Evolutionary conservation across 2,329 filamentous ascomycete genomes (phyloP).

Genomic region (Phaeosphaeria sp.): DNA sequence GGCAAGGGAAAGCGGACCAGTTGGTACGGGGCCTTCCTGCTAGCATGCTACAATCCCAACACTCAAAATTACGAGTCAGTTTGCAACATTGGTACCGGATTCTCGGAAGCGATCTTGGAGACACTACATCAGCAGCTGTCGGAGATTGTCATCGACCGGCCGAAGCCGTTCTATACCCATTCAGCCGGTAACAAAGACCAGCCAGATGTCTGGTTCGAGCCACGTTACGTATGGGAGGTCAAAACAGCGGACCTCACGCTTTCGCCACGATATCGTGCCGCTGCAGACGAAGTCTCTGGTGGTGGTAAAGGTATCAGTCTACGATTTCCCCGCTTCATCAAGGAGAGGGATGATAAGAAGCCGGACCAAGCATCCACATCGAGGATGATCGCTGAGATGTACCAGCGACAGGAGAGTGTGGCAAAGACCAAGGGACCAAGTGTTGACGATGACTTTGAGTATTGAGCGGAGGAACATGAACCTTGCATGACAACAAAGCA

Average conservation of each 20-base stretch:
- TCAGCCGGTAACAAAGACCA: slow-evolving; percentile 86
- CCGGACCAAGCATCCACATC: slow-evolving; percentile 86
- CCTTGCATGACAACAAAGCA: not conserved
- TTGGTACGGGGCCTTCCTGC: slow-evolving; percentile 92
- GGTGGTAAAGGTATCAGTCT: slow-evolving; percentile 82
- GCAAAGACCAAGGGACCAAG: slow-evolving; percentile 82
- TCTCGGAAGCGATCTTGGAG: slow-evolving; percentile 92
- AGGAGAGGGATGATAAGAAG: slow-evolving; percentile 93
- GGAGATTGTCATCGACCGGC: slow-evolving; percentile 79
- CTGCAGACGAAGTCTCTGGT: slow-evolving; percentile 74
- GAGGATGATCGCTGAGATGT: slow-evolving; percentile 94
- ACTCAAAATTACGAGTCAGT: slow-evolving; percentile 90
- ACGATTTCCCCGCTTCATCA: slow-evolving; percentile 92
- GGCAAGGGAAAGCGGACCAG: slow-evolving; percentile 95
- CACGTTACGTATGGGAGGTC: slow-evolving; percentile 94
- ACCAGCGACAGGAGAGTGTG: slow-evolving; percentile 90
- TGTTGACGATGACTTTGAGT: slow-evolving; percentile 98
- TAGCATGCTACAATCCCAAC: slow-evolving; percentile 87
- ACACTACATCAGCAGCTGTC: slow-evolving; percentile 79
- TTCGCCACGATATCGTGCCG: slow-evolving; percentile 92
- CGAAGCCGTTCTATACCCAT: slow-evolving; percentile 95
- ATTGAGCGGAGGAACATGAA: slow-evolving; percentile 57
- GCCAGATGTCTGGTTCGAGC: slow-evolving; percentile 98
- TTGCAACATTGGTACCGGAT: slow-evolving; percentile 98
- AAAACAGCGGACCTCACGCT: slow-evolving; percentile 95